Percentiles rank a stretch among this genome's conserved stretches.
Evolutionary conservation across 148 eudicot species (phyloP).

Genomic region (Linanthus parryae): DNA sequence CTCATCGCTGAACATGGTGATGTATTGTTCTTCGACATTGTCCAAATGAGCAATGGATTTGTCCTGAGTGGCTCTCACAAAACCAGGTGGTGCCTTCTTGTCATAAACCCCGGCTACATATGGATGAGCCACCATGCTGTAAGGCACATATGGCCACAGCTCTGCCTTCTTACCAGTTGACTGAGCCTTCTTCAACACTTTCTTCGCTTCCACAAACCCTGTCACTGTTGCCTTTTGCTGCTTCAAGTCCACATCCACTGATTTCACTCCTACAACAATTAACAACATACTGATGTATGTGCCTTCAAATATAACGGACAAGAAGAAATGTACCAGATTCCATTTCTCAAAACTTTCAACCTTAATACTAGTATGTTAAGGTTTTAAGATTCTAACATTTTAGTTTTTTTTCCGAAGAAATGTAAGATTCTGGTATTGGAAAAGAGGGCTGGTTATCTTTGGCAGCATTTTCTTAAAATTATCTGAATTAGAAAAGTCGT

Average conservation of each 20-base stretch:
- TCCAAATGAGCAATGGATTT: slow-evolving; percentile 24
- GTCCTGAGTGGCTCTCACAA: slow-evolving; percentile 44
- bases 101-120: slow-evolving; percentile 63
- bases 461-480: neutral
- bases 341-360: neutral
- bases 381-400: neutral
- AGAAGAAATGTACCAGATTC: neutral
- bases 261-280: slow-evolving; percentile 40
- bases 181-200: slow-evolving; percentile 45
- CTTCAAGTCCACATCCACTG: slow-evolving; percentile 66
- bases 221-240: slow-evolving; percentile 69
- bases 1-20: slow-evolving; percentile 73
- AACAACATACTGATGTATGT: too few species aligned
- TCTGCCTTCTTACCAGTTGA: slow-evolving; percentile 55
- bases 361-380: neutral
- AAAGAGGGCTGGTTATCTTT: neutral
- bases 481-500: too few species aligned
- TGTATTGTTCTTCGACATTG: slow-evolving; percentile 55
- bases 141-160: slow-evolving; percentile 74
- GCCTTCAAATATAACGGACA: too few species aligned
- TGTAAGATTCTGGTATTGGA: neutral
- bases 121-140: slow-evolving; percentile 56
- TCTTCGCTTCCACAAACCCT: slow-evolving; percentile 58
- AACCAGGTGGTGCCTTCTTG: slow-evolving; percentile 72
- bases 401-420: neutral